Percentiles rank a stretch among this genome's conserved stretches.
Conservation (phyloP, 495 filamentous ascomycete genomes). For the Usnea hakonensis region DNA sequence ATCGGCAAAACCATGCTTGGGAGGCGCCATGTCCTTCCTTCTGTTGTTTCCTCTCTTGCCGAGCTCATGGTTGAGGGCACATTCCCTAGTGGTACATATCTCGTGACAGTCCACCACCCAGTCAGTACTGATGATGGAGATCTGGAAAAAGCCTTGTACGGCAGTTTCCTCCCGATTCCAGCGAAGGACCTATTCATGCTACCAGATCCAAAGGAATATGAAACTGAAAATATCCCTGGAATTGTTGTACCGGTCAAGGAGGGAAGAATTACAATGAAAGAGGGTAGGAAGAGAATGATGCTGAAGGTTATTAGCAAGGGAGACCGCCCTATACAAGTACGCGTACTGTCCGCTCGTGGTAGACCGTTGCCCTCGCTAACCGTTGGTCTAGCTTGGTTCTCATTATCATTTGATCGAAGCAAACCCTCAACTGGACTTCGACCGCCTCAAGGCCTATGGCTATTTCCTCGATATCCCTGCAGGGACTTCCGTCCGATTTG, state of each 20-base stretch:
- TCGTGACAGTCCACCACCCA: constrained; percentile 91
- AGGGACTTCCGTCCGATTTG: constrained; percentile 88
- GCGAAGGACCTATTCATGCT: constrained; percentile 56
- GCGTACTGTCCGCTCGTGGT: constrained; percentile 3
- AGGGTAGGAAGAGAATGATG: constrained; percentile 63
- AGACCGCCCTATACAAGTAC: constrained; percentile 82
- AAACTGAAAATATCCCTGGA: constrained; percentile 62
- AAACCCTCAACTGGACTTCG: constrained; percentile 86
- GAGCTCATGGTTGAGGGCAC: constrained; percentile 94
- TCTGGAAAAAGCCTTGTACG: constrained; percentile 78
- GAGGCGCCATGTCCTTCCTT: constrained; percentile 83
- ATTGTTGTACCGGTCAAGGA: constrained; percentile 67
- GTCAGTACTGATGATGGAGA: constrained; percentile 83
- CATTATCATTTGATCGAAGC: constrained; percentile 97
- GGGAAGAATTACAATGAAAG: constrained; percentile 57
- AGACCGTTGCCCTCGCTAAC: neutral
- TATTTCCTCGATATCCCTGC: constrained; percentile 85
- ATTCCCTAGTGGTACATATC: constrained; percentile 81
- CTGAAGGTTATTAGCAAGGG: constrained; percentile 79
- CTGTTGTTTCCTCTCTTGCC: constrained; percentile 64
- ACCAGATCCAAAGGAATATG: constrained; percentile 53
- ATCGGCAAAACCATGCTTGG: constrained; percentile 89
- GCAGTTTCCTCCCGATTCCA: constrained; percentile 84
- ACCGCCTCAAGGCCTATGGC: constrained; percentile 76
- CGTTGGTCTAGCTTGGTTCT: constrained; percentile 59